Percentiles rank a stretch among this genome's conserved stretches.
Evolutionary conservation across 176 grass and related monocot genomes (phyloP).

Genomic region (Coix lacrymajobi): DNA sequence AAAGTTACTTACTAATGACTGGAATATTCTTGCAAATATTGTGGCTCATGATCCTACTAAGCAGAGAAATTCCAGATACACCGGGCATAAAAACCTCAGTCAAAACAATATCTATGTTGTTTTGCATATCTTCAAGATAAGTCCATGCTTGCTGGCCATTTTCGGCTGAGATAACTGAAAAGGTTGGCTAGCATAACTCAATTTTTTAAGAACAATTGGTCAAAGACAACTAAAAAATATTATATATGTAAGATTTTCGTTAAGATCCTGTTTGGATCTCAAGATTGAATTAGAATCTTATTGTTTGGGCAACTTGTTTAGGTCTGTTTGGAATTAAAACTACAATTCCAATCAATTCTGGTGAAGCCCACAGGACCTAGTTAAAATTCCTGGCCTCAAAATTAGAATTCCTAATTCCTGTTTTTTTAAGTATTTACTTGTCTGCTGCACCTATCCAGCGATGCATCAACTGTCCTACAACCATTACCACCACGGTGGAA

Average conservation of each 20-base stretch:
- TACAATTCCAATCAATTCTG: no score
- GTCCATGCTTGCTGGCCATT: conserved; percentile 75
- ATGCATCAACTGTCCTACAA: no score
- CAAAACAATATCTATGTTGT: conserved; percentile 75
- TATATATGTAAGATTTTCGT: background rate
- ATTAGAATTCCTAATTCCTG: no score
- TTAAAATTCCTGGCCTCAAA: no score
- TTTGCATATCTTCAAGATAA: conserved; percentile 58
- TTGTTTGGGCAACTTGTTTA: no score
- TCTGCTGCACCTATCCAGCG: no score
- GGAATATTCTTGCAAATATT: conserved; percentile 72
- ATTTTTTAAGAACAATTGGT: background rate
- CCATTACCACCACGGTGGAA: no score
- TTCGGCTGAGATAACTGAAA: conserved; percentile 56
- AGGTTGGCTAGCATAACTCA: background rate
- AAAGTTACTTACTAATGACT: conserved; percentile 76
- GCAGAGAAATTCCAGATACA: conserved; percentile 56
- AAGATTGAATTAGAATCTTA: no score
- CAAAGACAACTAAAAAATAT: background rate
- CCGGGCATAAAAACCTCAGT: conserved; percentile 62
- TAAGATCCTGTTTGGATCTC: background rate
- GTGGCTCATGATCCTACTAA: conserved; percentile 76
- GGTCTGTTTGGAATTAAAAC: no score
- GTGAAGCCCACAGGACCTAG: no score
- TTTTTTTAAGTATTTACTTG: no score